A percentile compares a stretch with the other conserved stretches of the same genome.
These are phyloP conservation scores for Pyricularia pennisetigena DNA, from an alignment of 2,329 filamentous ascomycete species.

Conservation along the genomic window DNA sequence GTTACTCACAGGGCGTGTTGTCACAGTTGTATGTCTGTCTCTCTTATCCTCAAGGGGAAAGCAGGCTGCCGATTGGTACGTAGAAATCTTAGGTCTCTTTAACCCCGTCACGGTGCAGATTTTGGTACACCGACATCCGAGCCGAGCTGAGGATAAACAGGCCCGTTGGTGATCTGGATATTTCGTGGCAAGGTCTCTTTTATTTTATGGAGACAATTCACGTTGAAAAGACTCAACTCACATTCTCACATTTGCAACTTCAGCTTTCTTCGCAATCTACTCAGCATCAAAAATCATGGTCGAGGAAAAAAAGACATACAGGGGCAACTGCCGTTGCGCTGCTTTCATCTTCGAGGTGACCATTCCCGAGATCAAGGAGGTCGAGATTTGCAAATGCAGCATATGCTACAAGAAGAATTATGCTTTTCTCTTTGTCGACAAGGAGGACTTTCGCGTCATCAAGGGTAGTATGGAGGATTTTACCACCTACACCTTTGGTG, in stretches of 20 bases:
- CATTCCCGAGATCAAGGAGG: constrained; percentile 47
- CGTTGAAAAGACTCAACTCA: not conserved
- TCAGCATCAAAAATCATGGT: not conserved
- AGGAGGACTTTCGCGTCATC: constrained; percentile 29
- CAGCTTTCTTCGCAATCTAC: not conserved
- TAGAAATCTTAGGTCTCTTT: not conserved
- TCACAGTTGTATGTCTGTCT: not conserved
- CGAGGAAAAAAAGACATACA: constrained; percentile 23
- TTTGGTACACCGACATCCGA: not conserved
- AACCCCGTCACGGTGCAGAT: not conserved
- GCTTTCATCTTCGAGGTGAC: constrained; percentile 40
- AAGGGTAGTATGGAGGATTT: constrained; percentile 32
- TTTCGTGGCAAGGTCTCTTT: not conserved
- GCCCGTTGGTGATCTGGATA: not conserved
- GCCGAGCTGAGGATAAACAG: not conserved
- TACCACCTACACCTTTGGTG: constrained; percentile 32
- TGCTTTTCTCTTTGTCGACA: constrained; percentile 24
- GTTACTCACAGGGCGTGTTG: not conserved
- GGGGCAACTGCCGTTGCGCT: constrained; percentile 49
- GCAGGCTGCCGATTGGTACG: not conserved
- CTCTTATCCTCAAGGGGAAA: not conserved
- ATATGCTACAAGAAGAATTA: constrained; percentile 45
- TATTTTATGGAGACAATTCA: not conserved
- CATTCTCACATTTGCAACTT: not conserved
- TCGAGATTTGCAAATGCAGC: constrained; percentile 55